Evolutionary conservation across 2,329 filamentous ascomycete genomes (phyloP).

Genomic region (Ophiobolus disseminans): DNA sequence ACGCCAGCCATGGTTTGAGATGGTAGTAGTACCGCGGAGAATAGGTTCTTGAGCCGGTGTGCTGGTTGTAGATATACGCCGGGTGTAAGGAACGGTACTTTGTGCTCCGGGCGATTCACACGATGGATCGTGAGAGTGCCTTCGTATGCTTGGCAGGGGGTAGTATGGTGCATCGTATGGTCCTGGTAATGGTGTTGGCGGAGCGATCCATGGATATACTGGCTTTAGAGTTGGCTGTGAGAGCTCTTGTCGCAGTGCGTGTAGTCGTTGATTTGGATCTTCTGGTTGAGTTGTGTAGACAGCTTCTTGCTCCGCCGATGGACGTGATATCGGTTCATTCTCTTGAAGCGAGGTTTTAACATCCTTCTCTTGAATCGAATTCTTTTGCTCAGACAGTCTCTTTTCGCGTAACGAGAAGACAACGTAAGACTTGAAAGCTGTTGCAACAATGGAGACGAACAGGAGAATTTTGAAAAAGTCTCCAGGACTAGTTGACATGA

Average conservation of each 20-base stretch:
- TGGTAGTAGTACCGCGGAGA: slow-evolving; percentile 36
- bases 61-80: slow-evolving; percentile 35
- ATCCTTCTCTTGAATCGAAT: slow-evolving; percentile 7
- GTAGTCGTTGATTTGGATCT: slow-evolving; percentile 17
- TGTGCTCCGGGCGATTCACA: slow-evolving; percentile 8
- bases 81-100: slow-evolving; percentile 30
- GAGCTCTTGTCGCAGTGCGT: slow-evolving; percentile 23
- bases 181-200: slow-evolving; percentile 42
- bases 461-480: slow-evolving; percentile 24
- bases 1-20: slow-evolving; percentile 41
- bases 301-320: slow-evolving; percentile 9
- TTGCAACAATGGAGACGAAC: slow-evolving; percentile 25
- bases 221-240: slow-evolving; percentile 25
- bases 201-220: slow-evolving; percentile 43
- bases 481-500: slow-evolving; percentile 5
- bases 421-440: slow-evolving; percentile 22
- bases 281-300: slow-evolving; percentile 1
- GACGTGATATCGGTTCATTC: slow-evolving; percentile 6
- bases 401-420: slow-evolving; percentile 21
- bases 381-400: slow-evolving; percentile 17
- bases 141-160: slow-evolving; percentile 38
- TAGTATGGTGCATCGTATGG: slow-evolving; percentile 46
- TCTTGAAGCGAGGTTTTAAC: slow-evolving; percentile 2
- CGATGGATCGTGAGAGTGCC: slow-evolving; percentile 21
- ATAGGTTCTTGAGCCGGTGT: slow-evolving; percentile 16